Percentiles rank a stretch among this genome's conserved stretches.
Conservation (phyloP, 78 protist species). For the slime mould (Dictyostelium discoideum) region DNA sequence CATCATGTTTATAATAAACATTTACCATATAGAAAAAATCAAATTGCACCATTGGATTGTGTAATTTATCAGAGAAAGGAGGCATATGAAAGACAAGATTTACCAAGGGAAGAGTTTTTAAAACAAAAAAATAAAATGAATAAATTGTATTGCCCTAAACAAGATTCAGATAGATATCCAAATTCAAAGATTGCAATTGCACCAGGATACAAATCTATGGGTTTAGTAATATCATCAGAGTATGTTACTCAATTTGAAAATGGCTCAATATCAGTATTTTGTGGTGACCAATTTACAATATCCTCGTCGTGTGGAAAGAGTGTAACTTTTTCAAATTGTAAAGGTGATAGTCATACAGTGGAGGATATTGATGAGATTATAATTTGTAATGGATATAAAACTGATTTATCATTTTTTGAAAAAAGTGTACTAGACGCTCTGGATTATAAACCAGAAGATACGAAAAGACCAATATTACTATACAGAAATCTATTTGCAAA, state of each 20-base stretch:
- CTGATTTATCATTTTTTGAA: background rate
- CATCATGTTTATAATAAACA: background rate
- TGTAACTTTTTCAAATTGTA: background rate
- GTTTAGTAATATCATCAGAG: background rate
- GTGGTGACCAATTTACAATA: background rate
- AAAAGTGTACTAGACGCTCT: background rate
- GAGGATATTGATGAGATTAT: background rate
- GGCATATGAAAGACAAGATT: background rate
- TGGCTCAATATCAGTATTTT: background rate
- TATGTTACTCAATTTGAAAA: background rate
- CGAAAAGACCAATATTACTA: background rate
- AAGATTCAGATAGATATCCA: background rate
- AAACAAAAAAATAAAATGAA: background rate
- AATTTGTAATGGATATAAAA: background rate
- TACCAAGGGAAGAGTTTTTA: background rate
- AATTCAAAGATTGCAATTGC: background rate
- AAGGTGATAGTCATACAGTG: background rate
- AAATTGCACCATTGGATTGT: background rate
- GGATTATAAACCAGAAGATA: background rate
- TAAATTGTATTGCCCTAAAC: background rate
- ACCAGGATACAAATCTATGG: background rate
- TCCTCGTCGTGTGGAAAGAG: background rate
- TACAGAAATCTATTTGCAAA: background rate
- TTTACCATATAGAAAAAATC: background rate
- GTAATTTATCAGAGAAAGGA: background rate